phyloP scores from a whole-genome alignment of 2,329 filamentous ascomycete species.

The Beauveria scarabaeidicola region DNA sequence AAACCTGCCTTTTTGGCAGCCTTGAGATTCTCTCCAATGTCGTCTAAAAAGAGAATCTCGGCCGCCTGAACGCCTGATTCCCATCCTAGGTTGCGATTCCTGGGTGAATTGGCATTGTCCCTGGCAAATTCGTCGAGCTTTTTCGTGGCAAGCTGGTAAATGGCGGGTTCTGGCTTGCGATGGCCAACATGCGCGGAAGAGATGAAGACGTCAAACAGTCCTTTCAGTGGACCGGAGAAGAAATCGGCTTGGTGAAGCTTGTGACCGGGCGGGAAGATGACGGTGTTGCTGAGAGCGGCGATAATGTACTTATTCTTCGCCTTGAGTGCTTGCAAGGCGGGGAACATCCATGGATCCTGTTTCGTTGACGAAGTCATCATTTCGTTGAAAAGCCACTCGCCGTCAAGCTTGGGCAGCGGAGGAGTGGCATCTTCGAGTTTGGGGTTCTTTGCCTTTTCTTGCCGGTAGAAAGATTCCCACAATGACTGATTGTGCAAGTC shows the following conservation, averaged over 20 bases:
- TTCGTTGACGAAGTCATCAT: conserved; percentile 72
- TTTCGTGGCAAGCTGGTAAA: conserved; percentile 67
- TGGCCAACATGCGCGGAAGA: conserved; percentile 79
- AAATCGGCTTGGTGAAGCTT: conserved; percentile 48
- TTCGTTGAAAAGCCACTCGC: conserved; percentile 71
- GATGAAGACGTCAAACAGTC: conserved; percentile 78
- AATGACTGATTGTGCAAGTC: conserved; percentile 60
- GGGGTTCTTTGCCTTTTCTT: conserved; percentile 34
- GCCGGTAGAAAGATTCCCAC: conserved; percentile 60
- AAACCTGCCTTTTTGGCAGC: conserved; percentile 67
- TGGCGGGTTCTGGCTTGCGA: conserved; percentile 74
- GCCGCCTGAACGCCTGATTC: conserved; percentile 43
- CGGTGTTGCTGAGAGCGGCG: conserved; percentile 82
- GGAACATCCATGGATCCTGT: conserved; percentile 82
- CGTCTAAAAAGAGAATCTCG: conserved; percentile 82
- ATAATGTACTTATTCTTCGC: conserved; percentile 59
- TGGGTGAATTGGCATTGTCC: conserved; percentile 34
- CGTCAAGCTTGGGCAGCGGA: conserved; percentile 64
- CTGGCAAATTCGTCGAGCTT: conserved; percentile 56
- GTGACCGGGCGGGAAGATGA: conserved; percentile 73
- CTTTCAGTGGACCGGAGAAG: conserved; percentile 48
- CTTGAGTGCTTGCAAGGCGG: conserved; percentile 63
- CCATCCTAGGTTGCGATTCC: conserved; percentile 36
- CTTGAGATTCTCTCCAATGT: conserved; percentile 90
- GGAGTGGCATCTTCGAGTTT: conserved; percentile 38